These are phyloP conservation scores for Royoungia palumana DNA, from an alignment of 768 basidiomycete genomes.

Conservation along the genomic window DNA sequence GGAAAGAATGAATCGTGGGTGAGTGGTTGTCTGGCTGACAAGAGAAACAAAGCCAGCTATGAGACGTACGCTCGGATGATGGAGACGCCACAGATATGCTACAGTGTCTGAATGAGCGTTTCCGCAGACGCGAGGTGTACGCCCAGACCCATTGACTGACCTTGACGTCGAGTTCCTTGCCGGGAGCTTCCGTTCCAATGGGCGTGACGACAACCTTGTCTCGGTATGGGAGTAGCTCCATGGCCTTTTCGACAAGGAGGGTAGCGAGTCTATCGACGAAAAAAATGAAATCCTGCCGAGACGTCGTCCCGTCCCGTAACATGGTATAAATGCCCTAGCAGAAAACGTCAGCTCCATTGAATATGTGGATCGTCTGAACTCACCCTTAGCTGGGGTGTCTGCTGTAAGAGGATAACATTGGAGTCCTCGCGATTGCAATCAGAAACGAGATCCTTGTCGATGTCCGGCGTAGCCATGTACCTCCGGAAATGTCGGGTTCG, in stretches of 20 bases:
- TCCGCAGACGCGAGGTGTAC: neutral
- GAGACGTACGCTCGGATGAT: slow-evolving; percentile 78
- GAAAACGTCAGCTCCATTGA: neutral
- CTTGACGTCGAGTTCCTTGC: slow-evolving; percentile 59
- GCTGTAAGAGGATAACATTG: slow-evolving; percentile 63
- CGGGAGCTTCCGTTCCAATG: slow-evolving; percentile 48
- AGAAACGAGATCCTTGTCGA: slow-evolving; percentile 34
- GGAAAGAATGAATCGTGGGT: slow-evolving; percentile 1
- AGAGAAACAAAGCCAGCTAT: neutral
- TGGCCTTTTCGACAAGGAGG: slow-evolving; percentile 77
- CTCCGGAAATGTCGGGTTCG: slow-evolving; percentile 71
- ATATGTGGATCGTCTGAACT: slow-evolving; percentile 7
- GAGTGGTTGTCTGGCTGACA: neutral
- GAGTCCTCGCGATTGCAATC: slow-evolving; percentile 43
- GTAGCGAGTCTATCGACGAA: slow-evolving; percentile 86
- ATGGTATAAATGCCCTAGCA: slow-evolving; percentile 85
- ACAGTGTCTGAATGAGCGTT: neutral
- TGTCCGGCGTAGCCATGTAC: slow-evolving; percentile 57
- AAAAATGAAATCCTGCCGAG: slow-evolving; percentile 87
- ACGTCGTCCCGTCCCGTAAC: slow-evolving; percentile 67
- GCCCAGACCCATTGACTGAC: slow-evolving; percentile 33
- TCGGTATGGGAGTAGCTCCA: slow-evolving; percentile 76
- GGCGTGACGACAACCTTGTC: slow-evolving; percentile 67
- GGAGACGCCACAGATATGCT: slow-evolving; percentile 85
- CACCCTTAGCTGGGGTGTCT: slow-evolving; percentile 80